Base-by-base conservation (phyloP, 169 alveolate species). In the Neospora caninum region DNA sequence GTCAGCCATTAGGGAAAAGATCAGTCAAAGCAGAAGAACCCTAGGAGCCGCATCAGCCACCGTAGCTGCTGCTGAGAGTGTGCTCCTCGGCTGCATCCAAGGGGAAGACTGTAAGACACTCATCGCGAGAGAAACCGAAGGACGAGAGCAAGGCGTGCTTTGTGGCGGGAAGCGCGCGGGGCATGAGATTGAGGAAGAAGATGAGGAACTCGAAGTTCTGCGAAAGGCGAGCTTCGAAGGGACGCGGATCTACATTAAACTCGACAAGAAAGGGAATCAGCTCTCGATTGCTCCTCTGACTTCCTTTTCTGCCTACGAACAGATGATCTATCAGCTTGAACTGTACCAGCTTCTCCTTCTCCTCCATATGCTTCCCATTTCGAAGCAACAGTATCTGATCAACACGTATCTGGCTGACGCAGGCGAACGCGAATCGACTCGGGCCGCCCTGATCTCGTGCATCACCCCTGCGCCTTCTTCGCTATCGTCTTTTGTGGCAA, bases 161-260 rank as follows among this genome's bases (percentile, higher is more conserved):
- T 49, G 58, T 13, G 58, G 58, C 58, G 58, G 58, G 58, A 13
- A 49, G 58, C 73, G 16, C 73, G 13, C 4, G 58, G 58, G 58
- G 73, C 73, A 64, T 13, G n/a, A 13, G 73, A 64, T 29, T 27
- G 73, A 22, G 31, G 34, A 27, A 16, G 73, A 64, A 64, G 73
- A 64, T 27, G 86, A 78, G n/a, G 86, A 78, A 16, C 86, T 78
- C 39, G 43, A 78, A n/a, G 86, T 78, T 20, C 86, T n/a, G 45
- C 86, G n/a, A 27, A 64, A 22, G 73, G 86, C 86, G 86, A 78
- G 45, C 18, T 18, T n/a, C 39, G 86, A 78, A n/a, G 86, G 86
- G 20, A 16, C 49, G 45, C 39, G n/a, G 45, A 78, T 36, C 22
- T 78, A 20, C 42, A 78, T 64, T 64, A 22, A 16, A 16, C 73